Base-by-base conservation (phyloP, 164 flowering plant genomes). In the Chloranthus sessilifolius region DNA sequence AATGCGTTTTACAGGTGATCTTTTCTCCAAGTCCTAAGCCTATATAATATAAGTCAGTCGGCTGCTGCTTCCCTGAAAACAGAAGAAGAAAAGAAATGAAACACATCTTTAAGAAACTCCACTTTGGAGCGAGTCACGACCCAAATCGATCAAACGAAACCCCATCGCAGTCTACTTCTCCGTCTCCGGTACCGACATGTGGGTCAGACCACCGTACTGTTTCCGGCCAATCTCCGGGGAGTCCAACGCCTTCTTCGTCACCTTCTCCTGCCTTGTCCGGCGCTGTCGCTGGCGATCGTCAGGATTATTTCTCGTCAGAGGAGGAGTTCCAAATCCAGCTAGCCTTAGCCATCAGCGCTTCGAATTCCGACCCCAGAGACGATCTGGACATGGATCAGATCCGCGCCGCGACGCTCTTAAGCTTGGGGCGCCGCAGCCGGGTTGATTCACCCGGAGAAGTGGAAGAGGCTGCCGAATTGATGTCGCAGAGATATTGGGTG, bases 31-130 rank as follows among this genome's bases (percentile, higher is more conserved):
- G n/a, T n/a, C n/a, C n/a, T n/a, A n/a, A n/a, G n/a, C n/a, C n/a
- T n/a, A n/a, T n/a, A n/a, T n/a, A n/a, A n/a, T n/a, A n/a, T n/a
- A n/a, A n/a, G n/a, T n/a, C n/a, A n/a, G n/a, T n/a, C n/a, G n/a
- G n/a, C n/a, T n/a, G n/a, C n/a, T n/a, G n/a, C n/a, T n/a, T n/a
- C n/a, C n/a, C n/a, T n/a, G 40, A 48, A 53, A 42, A 43, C 24
- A 48, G 27, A 1, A 43, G 22, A 41, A 45, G 21, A 37, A 34
- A 20, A 43, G 40, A 34, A 58, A 85, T 94, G 96, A 94, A 85
- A 63, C 74, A 88, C 86, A 94, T 94, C 74, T 84, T 94, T 84
- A 86, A 84, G 80, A 94, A 86, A 70, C 85, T 86, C 23, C 95
- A 88, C 67, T 63, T 61, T 61, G 85, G 78, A 22, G 58, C 66